Evolutionary conservation across 2,329 filamentous ascomycete genomes (phyloP).

Genomic region (Fonsecaea monophora): DNA sequence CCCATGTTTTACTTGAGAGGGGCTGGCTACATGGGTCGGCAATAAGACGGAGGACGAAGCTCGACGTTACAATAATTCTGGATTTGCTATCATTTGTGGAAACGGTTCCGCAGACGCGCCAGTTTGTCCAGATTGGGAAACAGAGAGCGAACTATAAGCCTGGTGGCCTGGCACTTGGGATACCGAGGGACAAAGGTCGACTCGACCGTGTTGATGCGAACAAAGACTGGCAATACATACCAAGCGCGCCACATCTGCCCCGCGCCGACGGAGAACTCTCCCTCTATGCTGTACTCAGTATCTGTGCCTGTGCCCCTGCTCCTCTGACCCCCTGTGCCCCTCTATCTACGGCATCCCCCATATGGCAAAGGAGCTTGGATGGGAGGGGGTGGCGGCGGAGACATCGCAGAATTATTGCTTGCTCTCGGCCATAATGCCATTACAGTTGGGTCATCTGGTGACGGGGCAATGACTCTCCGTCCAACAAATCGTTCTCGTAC

Average conservation of each 20-base stretch:
- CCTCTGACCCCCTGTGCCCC: background rate
- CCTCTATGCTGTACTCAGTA: background rate
- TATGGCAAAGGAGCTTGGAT: background rate
- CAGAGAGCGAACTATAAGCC: background rate
- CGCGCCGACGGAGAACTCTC: background rate
- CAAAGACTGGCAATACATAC: background rate
- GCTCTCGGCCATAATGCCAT: too few relatives aligned
- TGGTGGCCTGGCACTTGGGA: too few relatives aligned
- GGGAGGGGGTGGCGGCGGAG: background rate
- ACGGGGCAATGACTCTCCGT: slow-evolving; percentile 13
- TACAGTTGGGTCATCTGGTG: background rate
- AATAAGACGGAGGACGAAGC: too few relatives aligned
- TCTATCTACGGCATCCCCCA: background rate
- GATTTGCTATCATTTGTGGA: background rate
- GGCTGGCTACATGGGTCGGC: too few relatives aligned
- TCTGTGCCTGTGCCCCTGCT: background rate
- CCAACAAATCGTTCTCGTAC: background rate
- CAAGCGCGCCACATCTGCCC: background rate
- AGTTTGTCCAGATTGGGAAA: background rate
- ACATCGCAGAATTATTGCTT: too few relatives aligned
- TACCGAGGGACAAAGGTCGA: background rate
- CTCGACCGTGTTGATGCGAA: background rate
- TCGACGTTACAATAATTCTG: too few relatives aligned
- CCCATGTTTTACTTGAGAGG: too few relatives aligned
- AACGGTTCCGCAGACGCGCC: background rate